Conservation (phyloP, 1,139 yeast species). For the Yamadazyma taylorii region DNA sequence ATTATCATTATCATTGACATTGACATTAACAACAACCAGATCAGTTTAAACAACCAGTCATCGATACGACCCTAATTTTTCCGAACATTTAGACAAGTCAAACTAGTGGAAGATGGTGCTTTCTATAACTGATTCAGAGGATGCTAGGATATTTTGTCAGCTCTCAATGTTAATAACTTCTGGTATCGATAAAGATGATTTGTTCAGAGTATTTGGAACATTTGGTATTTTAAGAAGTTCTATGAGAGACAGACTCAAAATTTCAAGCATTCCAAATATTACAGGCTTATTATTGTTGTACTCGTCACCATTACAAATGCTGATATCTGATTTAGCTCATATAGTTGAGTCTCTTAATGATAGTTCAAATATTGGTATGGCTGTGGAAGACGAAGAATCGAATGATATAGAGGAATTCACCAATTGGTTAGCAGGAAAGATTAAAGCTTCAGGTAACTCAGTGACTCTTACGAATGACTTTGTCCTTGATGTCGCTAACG, state of each 20-base stretch:
- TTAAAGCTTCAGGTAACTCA: slow-evolving; percentile 1
- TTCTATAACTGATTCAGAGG: slow-evolving; percentile 4
- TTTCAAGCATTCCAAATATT: slow-evolving; percentile 7
- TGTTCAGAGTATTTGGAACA: slow-evolving; percentile 10
- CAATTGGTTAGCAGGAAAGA: slow-evolving; percentile 15
- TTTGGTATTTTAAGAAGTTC: slow-evolving; percentile 10
- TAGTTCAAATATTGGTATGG: neutral
- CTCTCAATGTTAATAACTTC: slow-evolving; percentile 5
- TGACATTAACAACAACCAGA: too few relatives aligned
- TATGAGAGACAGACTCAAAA: slow-evolving; percentile 1
- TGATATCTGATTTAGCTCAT: slow-evolving; percentile 5
- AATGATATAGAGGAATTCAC: slow-evolving; percentile 26
- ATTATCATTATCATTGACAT: too few relatives aligned
- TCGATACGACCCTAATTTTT: too few relatives aligned
- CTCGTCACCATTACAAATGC: slow-evolving; percentile 14
- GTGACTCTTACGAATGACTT: slow-evolving; percentile 7
- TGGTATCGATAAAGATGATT: slow-evolving; percentile 3
- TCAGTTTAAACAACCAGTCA: too few relatives aligned
- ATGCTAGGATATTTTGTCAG: slow-evolving; percentile 7
- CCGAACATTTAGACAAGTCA: too few relatives aligned
- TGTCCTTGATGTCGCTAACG: slow-evolving; percentile 24
- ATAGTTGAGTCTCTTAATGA: slow-evolving; percentile 4
- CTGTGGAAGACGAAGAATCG: slow-evolving; percentile 11
- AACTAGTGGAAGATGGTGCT: too few relatives aligned
- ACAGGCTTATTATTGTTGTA: slow-evolving; percentile 10